phyloP scores from a whole-genome alignment of 192 early-diverging fungal species.

The Geranomyces michiganensis region DNA sequence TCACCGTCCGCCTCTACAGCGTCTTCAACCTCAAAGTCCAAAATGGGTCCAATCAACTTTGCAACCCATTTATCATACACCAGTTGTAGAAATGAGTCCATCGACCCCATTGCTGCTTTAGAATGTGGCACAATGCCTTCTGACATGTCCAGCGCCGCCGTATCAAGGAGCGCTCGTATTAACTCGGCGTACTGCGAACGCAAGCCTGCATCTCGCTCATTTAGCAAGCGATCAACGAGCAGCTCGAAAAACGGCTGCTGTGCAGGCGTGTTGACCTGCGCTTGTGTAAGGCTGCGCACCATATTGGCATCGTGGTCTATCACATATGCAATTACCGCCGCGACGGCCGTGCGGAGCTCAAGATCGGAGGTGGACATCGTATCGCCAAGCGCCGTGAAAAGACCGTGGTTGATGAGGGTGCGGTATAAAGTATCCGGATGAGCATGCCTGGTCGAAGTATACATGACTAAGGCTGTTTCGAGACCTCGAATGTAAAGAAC shows the following conservation, averaged over 20 bases:
- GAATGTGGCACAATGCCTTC: conserved; percentile 34
- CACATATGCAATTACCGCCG: conserved; percentile 71
- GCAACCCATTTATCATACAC: conserved; percentile 75
- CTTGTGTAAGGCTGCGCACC: conserved; percentile 70
- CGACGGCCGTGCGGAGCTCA: conserved; percentile 62
- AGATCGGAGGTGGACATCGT: conserved; percentile 62
- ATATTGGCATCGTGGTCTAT: conserved; percentile 80
- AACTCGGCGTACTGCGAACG: conserved; percentile 75
- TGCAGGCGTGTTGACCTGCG: conserved; percentile 51
- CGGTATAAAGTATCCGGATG: conserved; percentile 45
- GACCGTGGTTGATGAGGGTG: conserved; percentile 72
- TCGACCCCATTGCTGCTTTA: conserved; percentile 54
- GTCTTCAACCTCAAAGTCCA: conserved; percentile 38
- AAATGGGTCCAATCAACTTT: conserved; percentile 68
- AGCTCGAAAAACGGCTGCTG: conserved; percentile 66
- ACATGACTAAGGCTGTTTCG: neutral
- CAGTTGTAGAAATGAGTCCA: conserved; percentile 74
- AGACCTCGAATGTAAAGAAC: neutral
- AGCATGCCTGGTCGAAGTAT: neutral
- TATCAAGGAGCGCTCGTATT: conserved; percentile 77
- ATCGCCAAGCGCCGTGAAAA: conserved; percentile 77
- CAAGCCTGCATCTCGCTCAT: conserved; percentile 65
- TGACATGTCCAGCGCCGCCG: conserved; percentile 39
- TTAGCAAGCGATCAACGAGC: conserved; percentile 66
- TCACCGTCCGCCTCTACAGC: neutral